phyloP scores from a whole-genome alignment of 2,329 filamentous ascomycete genomes.

The Diplodia mutila region DNA sequence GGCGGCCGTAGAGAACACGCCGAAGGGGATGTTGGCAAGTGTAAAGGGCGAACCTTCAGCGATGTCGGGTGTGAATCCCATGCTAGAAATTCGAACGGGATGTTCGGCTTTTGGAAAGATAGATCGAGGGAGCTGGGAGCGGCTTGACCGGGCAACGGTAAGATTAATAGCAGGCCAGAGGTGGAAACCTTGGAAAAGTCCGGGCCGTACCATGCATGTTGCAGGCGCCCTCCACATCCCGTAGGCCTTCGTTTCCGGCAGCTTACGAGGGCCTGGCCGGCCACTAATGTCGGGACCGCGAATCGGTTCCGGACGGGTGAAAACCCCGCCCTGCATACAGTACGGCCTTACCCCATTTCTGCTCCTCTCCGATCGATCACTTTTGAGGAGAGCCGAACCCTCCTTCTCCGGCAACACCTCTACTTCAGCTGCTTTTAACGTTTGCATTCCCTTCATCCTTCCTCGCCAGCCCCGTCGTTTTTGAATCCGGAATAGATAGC shows the following conservation, averaged over 20 bases:
- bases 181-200: not conserved
- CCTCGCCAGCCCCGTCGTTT: too few species aligned
- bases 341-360: not conserved
- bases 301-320: not conserved
- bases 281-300: not conserved
- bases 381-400: conserved; percentile 15
- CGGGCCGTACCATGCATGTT: not conserved
- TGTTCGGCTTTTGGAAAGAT: not conserved
- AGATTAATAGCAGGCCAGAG: not conserved
- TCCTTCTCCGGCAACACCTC: not conserved
- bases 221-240: not conserved
- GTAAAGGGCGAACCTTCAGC: conserved; percentile 24
- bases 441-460: not conserved
- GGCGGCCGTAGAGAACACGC: conserved; percentile 21
- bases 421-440: not conserved
- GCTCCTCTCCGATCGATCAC: not conserved
- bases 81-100: not conserved
- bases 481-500: not conserved
- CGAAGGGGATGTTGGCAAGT: conserved; percentile 28
- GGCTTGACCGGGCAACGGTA: not conserved
- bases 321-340: conserved; percentile 6
- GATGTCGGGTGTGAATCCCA: conserved; percentile 16
- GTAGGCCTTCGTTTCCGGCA: not conserved
- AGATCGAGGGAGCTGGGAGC: not conserved
- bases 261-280: not conserved